Base-by-base conservation (phyloP, 2,329 filamentous ascomycete species). In the Colletotrichum phormii region DNA sequence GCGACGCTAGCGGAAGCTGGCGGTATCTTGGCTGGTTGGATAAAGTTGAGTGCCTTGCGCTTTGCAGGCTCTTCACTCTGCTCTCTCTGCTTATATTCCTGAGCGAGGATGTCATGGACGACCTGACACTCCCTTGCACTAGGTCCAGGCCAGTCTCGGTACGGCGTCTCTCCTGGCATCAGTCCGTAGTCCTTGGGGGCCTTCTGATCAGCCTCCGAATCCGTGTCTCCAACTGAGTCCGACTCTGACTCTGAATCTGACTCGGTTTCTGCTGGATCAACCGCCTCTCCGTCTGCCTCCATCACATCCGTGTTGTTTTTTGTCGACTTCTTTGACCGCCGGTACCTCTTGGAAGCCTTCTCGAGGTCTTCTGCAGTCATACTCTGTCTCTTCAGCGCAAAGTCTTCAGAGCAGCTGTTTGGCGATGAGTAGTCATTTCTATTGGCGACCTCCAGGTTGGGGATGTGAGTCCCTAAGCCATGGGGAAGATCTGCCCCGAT, bases 1-100 rank as follows among this genome's bases (percentile, higher is more conserved):
- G 94, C 90, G 4, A 94, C 87, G 8, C 90, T 90, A 6, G 93
- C 84, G 5, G 93, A 94, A 0, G 94, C 93, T 5, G 89, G 85
- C 1, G 93, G 92, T 9, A 95, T 90, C 1, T 86, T 88, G n/a
- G 89, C 85, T 0, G 94, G 94, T 1, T 89, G 86, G 59, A 85
- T 84, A 15, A 92, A 87, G 61, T 33, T 64, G n/a, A 64, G 61
- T 18, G 61, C n/a, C 2, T 22, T 33, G 22, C 18, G 53, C 18
- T 64, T 64, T 11, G 42, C 42, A 49, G 18, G 42, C 42, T 49
- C 42, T 11, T n/a, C 42, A 22, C 42, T n/a, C 18, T 49, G 8
- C 18, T 49, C 42, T 49, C 42, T 49, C 42, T 22, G 18, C 18
- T 22, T 18, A 0, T 97, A 94, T 0, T 90, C 80, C 13, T 86